phyloP scores from a whole-genome alignment of 768 basidiomycete species.

The Infundibulicybe gibba region DNA sequence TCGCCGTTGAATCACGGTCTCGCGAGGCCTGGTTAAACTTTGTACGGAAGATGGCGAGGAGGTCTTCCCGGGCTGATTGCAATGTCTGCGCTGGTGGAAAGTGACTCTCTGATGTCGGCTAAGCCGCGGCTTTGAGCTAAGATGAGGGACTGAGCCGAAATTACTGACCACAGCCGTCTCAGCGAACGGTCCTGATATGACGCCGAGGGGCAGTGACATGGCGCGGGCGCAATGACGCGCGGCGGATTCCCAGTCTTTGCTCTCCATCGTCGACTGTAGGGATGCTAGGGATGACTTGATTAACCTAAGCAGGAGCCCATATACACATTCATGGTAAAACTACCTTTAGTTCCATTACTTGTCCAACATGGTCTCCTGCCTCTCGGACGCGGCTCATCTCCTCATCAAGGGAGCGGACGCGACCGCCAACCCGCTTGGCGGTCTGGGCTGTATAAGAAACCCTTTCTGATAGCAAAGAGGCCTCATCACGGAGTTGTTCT shows the following conservation, averaged over 20 bases:
- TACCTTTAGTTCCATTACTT: slow-evolving; percentile 95
- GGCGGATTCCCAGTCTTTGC: slow-evolving; percentile 94
- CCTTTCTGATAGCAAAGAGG: slow-evolving; percentile 46
- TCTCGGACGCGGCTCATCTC: slow-evolving; percentile 90
- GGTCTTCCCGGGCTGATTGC: slow-evolving; percentile 64
- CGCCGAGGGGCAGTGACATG: slow-evolving; percentile 76
- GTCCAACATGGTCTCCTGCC: slow-evolving; percentile 87
- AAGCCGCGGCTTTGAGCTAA: slow-evolving; percentile 11
- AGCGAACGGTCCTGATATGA: slow-evolving; percentile 83
- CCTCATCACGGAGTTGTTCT: slow-evolving; percentile 58
- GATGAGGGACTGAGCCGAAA: background rate
- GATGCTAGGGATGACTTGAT: slow-evolving; percentile 35
- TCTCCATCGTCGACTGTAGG: slow-evolving; percentile 72
- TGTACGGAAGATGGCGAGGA: slow-evolving; percentile 74
- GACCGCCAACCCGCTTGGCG: slow-evolving; percentile 87
- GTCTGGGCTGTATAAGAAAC: slow-evolving; percentile 75
- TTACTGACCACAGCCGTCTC: slow-evolving; percentile 80
- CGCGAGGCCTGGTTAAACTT: slow-evolving; percentile 82
- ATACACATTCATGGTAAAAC: background rate
- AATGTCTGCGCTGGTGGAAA: slow-evolving; percentile 84
- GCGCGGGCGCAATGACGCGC: slow-evolving; percentile 88
- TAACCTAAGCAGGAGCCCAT: slow-evolving; percentile 6
- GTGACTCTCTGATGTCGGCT: slow-evolving; percentile 92
- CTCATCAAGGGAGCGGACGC: slow-evolving; percentile 84
- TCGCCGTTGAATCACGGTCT: slow-evolving; percentile 79